Evolutionary conservation across 306 rosid genomes (phyloP).

Genomic region (Fragaria ananassa): DNA sequence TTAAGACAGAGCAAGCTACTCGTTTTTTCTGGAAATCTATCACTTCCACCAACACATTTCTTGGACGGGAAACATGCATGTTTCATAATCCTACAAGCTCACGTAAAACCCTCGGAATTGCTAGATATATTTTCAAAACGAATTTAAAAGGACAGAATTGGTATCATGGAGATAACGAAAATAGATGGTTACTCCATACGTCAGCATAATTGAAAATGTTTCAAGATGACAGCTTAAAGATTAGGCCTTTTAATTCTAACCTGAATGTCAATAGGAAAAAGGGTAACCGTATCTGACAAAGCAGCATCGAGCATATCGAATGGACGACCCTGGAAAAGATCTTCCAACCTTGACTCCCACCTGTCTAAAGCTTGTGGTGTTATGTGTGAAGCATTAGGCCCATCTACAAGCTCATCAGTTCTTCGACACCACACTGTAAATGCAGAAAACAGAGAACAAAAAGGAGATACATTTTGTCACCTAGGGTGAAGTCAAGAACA

Average conservation of each 20-base stretch:
- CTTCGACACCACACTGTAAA: constrained; percentile 87
- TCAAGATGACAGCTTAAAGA: background rate
- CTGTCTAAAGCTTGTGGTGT: constrained; percentile 84
- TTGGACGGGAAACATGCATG: background rate
- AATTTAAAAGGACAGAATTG: background rate
- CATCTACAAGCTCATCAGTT: constrained; percentile 91
- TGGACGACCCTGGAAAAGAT: constrained; percentile 76
- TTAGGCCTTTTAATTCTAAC: constrained; percentile 23
- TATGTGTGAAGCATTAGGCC: constrained; percentile 87
- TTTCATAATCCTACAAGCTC: background rate
- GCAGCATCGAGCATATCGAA: constrained; percentile 97
- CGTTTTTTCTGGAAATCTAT: background rate
- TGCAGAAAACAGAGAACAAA: constrained; percentile 1
- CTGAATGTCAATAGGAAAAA: constrained; percentile 82
- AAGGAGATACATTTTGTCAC: background rate
- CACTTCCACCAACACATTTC: background rate
- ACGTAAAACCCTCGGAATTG: background rate
- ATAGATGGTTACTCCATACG: background rate
- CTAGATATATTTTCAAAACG: background rate
- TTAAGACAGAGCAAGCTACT: background rate
- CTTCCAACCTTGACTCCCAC: constrained; percentile 66
- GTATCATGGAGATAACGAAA: background rate
- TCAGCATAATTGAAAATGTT: background rate
- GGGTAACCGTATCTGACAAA: constrained; percentile 65
- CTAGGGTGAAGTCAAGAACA: background rate